These are phyloP conservation scores for Nidularia sp. DNA, from an alignment of 768 basidiomycete genomes.

Conservation along the genomic window DNA sequence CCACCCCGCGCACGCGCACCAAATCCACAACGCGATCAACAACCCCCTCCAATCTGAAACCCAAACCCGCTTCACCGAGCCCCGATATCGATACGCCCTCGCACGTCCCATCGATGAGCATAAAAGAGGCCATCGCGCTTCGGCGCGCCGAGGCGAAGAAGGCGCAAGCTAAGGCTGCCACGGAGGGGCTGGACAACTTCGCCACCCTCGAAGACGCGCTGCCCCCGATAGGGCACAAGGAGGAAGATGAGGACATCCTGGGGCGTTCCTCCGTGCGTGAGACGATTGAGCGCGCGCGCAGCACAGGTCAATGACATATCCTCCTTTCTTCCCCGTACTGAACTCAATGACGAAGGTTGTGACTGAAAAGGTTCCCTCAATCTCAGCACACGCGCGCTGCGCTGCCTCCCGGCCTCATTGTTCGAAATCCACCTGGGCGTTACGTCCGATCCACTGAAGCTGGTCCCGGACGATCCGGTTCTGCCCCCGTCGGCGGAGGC, in stretches of 20 bases:
- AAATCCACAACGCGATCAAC: slow-evolving; percentile 15
- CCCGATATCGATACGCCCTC: slow-evolving; percentile 13
- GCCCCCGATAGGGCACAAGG: slow-evolving; percentile 24
- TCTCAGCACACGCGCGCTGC: slow-evolving; percentile 67
- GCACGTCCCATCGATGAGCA: slow-evolving; percentile 33
- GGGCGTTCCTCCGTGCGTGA: slow-evolving; percentile 69
- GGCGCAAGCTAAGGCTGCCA: slow-evolving; percentile 20
- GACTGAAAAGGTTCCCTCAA: slow-evolving; percentile 63
- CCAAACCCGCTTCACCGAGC: neutral
- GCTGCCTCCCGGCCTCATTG: slow-evolving; percentile 70
- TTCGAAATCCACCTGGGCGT: slow-evolving; percentile 80
- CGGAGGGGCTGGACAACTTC: slow-evolving; percentile 28
- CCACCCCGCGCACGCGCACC: slow-evolving; percentile 15
- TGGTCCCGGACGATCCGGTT: slow-evolving; percentile 58
- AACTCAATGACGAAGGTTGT: slow-evolving; percentile 43
- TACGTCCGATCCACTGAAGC: slow-evolving; percentile 65
- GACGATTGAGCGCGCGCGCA: slow-evolving; percentile 73
- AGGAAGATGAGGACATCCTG: slow-evolving; percentile 48
- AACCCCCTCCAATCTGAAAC: slow-evolving; percentile 10
- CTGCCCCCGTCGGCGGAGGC: slow-evolving; percentile 33
- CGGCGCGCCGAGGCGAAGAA: slow-evolving; percentile 80
- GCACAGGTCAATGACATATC: slow-evolving; percentile 55
- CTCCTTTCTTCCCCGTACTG: slow-evolving; percentile 24
- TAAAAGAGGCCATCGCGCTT: slow-evolving; percentile 77
- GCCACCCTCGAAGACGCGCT: slow-evolving; percentile 46